These are phyloP conservation scores for Novakomyces olei DNA, from an alignment of 805 yeast species.

Conservation along the genomic window DNA sequence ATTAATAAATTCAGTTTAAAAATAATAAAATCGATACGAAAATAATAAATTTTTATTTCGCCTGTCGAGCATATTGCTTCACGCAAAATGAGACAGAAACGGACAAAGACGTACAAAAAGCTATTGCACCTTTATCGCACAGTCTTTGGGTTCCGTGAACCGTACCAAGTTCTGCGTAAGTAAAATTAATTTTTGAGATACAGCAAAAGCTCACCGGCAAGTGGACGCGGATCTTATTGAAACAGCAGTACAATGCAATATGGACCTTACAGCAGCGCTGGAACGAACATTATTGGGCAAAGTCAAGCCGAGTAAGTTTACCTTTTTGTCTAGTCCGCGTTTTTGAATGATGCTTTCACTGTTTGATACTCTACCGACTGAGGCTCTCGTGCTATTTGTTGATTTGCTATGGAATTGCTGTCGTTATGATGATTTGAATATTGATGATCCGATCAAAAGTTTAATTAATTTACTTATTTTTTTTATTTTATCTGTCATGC, in stretches of 20 bases:
- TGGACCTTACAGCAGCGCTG: constrained; percentile 62
- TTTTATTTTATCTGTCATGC: no score
- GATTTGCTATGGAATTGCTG: no score
- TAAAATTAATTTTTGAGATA: background rate
- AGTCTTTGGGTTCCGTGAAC: constrained; percentile 79
- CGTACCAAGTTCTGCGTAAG: constrained; percentile 51
- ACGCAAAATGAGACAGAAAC: constrained; percentile 66
- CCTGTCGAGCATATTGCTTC: no score
- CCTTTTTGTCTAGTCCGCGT: background rate
- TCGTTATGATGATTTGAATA: no score
- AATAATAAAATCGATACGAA: no score
- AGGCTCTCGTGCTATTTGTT: no score
- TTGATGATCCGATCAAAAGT: no score
- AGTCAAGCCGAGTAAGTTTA: constrained; percentile 34
- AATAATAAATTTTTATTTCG: no score
- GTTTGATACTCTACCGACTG: no score
- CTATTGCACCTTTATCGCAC: constrained; percentile 70
- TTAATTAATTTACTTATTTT: no score
- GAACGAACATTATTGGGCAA: constrained; percentile 65
- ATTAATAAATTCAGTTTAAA: no score
- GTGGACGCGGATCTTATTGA: constrained; percentile 62
- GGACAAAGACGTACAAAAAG: constrained; percentile 85
- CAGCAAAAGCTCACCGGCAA: background rate
- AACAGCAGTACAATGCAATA: constrained; percentile 42
- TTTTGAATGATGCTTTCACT: no score